A percentile compares a stretch with the other conserved stretches of the same genome.
Evolutionary conservation across 257 asterid genomes (phyloP).

Genomic region (Parsonsia alboflavescens): DNA sequence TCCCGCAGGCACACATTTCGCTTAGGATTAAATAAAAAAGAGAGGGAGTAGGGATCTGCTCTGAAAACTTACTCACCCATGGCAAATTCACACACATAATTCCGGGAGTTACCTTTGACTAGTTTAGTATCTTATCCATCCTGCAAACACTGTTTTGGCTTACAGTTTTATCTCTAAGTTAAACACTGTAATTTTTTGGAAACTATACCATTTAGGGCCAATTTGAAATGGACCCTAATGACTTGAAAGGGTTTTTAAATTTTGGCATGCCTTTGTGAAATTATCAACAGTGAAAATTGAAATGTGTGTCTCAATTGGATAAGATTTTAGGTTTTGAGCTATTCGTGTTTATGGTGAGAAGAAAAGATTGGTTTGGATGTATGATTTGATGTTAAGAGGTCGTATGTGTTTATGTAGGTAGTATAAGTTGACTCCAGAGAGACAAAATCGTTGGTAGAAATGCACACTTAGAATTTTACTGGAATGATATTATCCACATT

Average conservation of each 20-base stretch:
- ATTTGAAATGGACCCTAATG: background rate
- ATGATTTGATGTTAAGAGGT: too few relatives aligned
- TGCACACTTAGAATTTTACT: background rate
- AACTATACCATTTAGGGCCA: background rate
- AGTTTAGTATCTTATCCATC: background rate
- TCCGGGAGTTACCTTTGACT: conserved; percentile 3
- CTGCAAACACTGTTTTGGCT: background rate
- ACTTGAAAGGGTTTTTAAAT: too few relatives aligned
- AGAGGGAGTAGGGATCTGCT: background rate
- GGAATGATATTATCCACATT: background rate
- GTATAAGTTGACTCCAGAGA: too few relatives aligned
- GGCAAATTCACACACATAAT: too few relatives aligned
- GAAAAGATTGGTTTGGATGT: too few relatives aligned
- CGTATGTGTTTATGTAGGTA: too few relatives aligned
- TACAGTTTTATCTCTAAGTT: background rate
- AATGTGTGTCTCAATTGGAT: too few relatives aligned
- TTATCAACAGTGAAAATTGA: too few relatives aligned
- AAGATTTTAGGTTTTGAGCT: too few relatives aligned
- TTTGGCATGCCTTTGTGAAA: too few relatives aligned
- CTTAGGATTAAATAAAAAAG: background rate
- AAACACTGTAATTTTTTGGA: background rate
- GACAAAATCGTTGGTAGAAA: background rate
- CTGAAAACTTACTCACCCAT: background rate
- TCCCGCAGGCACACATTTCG: background rate
- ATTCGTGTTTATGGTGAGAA: too few relatives aligned